phyloP scores from a whole-genome alignment of 495 filamentous ascomycete genomes.

The Ramalina intermedia region DNA sequence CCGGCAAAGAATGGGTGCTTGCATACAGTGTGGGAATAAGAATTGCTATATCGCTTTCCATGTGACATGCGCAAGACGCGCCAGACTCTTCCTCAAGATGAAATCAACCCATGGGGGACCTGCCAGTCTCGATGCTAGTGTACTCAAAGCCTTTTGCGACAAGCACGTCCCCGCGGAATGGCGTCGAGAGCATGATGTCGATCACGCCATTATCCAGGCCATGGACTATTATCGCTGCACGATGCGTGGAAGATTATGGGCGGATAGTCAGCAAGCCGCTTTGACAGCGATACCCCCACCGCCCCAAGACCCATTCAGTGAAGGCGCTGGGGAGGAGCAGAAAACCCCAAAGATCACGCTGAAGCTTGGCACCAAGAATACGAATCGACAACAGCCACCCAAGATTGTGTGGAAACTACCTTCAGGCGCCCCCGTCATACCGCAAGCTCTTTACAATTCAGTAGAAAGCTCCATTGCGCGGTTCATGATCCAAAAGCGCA shows the following conservation, averaged over 20 bases:
- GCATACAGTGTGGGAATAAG: slow-evolving; percentile 97
- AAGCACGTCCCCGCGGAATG: slow-evolving; percentile 89
- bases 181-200: slow-evolving; percentile 69
- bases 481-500: slow-evolving; percentile 70
- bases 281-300: slow-evolving; percentile 57
- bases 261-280: slow-evolving; percentile 78
- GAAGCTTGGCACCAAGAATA: slow-evolving; percentile 60
- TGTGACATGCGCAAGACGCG: slow-evolving; percentile 84
- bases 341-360: slow-evolving; percentile 35
- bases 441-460: slow-evolving; percentile 64
- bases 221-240: slow-evolving; percentile 73
- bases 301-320: slow-evolving; percentile 27
- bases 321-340: slow-evolving; percentile 15
- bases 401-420: slow-evolving; percentile 85
- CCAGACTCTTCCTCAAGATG: slow-evolving; percentile 88
- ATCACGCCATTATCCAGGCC: slow-evolving; percentile 47
- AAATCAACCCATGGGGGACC: slow-evolving; percentile 71
- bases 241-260: slow-evolving; percentile 80
- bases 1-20: slow-evolving; percentile 92
- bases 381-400: slow-evolving; percentile 45
- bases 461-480: slow-evolving; percentile 65
- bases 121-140: slow-evolving; percentile 72
- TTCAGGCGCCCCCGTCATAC: slow-evolving; percentile 89
- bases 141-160: slow-evolving; percentile 90
- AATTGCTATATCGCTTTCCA: slow-evolving; percentile 97